Evolutionary conservation across 2,329 filamentous ascomycete species (phyloP), one percentile per base, ranked within the genome.

Genomic region (Fusarium sulawesiense): DNA sequence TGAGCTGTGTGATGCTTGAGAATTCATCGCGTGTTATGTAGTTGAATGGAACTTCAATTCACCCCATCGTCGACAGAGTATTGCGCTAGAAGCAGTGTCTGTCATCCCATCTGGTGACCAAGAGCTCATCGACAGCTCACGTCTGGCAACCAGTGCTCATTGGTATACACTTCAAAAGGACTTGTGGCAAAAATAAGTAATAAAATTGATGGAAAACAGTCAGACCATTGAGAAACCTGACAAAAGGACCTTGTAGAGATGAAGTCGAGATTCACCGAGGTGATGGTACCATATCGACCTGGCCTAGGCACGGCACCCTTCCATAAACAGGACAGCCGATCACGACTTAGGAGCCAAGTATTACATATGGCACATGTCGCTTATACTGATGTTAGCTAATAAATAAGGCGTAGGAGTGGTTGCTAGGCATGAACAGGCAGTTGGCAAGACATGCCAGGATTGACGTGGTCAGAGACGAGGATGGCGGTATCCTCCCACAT

Each of bases 371-470:
- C 34, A 37, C 34, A 37, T 37, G 34, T 37, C 18, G 34, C 34
- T 37, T 37, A 3, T n/a, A 37, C n/a, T n/a, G n/a, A 7, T 37
- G 6, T 37, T 37, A 37, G 34, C 18, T n/a, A n/a, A 37, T 37
- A 6, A 10, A 10, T n/a, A 37, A 13, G 42, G 10, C 0, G 20
- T 18, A 12, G 18, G 7, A 12, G 18, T 11, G 8, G 41, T 48
- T 14, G 23, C 65, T 68, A 68, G 46, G 18, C 32, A 42, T 45
- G 51, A 71, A 69, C 12, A 34, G 68, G 68, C 64, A 71, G 54
- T 45, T 18, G 21, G 21, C 23, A 30, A 30, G 32, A 41, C 16
- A 50, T 48, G 41, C 42, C 20, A 21, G 20, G 13, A 23, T 60
- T 69, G 60, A 68, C 48, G 64, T 62, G 64, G 41, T 64, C 18